phyloP scores from a whole-genome alignment of 148 eudicot species.

The Diospyros lotus region DNA sequence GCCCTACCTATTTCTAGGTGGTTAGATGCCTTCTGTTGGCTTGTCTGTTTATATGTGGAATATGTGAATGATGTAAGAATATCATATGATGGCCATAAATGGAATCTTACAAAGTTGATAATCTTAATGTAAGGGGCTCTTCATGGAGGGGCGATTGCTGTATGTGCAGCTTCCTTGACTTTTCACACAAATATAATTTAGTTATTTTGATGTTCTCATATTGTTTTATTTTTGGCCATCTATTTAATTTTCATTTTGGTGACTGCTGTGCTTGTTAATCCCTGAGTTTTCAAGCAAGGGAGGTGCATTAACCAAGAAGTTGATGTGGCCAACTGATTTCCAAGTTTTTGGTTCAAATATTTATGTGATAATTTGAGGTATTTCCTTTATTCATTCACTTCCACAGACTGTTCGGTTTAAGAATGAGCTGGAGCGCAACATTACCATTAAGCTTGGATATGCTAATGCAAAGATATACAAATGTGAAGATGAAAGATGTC shows the following conservation, averaged over 20 bases:
- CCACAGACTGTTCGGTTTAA: constrained; percentile 94
- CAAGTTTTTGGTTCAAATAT: not conserved
- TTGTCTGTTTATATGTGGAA: not conserved
- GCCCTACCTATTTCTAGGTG: not conserved
- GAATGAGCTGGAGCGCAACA: constrained; percentile 95
- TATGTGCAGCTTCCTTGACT: not conserved
- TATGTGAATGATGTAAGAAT: too few species aligned
- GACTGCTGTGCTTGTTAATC: not conserved
- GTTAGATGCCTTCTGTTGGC: not conserved
- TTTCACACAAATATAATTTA: not conserved
- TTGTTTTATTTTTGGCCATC: not conserved
- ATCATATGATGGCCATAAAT: too few species aligned
- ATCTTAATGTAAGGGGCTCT: too few species aligned
- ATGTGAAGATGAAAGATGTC: constrained; percentile 93
- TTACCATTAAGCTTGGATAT: constrained; percentile 97
- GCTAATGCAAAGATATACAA: constrained; percentile 97
- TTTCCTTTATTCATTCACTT: not conserved
- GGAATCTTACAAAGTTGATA: too few species aligned
- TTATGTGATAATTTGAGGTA: not conserved
- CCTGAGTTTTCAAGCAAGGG: not conserved
- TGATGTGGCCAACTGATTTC: not conserved
- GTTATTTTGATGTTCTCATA: constrained; percentile 3
- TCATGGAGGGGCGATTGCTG: too few species aligned
- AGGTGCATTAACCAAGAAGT: not conserved
- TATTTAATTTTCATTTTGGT: not conserved